Conservation (phyloP, 257 asterid species). For the Rauvolfia tetraphylla region DNA sequence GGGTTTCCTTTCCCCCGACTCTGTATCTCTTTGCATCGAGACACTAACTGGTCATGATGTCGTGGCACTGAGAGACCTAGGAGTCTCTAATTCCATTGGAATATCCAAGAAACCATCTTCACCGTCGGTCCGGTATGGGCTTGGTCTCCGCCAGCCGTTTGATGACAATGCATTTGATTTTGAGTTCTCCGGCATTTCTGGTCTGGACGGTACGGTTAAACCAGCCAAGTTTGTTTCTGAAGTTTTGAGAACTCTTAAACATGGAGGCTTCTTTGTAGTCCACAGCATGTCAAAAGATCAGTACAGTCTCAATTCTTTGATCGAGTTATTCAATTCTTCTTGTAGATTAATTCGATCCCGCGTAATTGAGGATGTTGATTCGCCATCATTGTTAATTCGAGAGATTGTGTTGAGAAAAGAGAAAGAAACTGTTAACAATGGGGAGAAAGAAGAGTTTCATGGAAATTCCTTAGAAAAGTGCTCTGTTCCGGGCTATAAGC, state of each 20-base stretch:
- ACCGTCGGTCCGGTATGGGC: conserved; percentile 23
- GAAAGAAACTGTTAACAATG: conserved; percentile 2
- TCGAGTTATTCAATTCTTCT: conserved; percentile 32
- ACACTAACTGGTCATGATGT: conserved; percentile 35
- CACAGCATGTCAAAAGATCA: conserved; percentile 42
- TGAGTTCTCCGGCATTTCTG: conserved; percentile 36
- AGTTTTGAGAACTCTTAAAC: conserved; percentile 45
- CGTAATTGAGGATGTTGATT: conserved; percentile 33
- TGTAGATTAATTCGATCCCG: conserved; percentile 36
- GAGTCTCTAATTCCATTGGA: conserved; percentile 38
- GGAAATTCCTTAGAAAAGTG: conserved; percentile 23
- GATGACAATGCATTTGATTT: conserved; percentile 40
- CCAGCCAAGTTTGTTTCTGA: conserved; percentile 45
- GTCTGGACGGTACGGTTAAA: conserved; percentile 31
- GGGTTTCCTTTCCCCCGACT: conserved; percentile 36
- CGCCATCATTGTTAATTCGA: conserved; percentile 25
- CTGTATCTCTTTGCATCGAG: conserved; percentile 48
- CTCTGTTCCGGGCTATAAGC: conserved; percentile 24
- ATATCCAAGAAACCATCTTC: conserved; percentile 33
- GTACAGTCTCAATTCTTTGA: conserved; percentile 50
- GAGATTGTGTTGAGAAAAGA: conserved; percentile 41
- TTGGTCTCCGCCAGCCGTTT: conserved; percentile 27
- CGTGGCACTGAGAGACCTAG: conserved; percentile 43
- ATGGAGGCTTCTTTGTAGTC: conserved; percentile 49
- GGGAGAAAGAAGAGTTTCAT: conserved; percentile 4